These are phyloP conservation scores for Leucocoprinus leucothites DNA, from an alignment of 768 basidiomycete genomes.

Conservation along the genomic window DNA sequence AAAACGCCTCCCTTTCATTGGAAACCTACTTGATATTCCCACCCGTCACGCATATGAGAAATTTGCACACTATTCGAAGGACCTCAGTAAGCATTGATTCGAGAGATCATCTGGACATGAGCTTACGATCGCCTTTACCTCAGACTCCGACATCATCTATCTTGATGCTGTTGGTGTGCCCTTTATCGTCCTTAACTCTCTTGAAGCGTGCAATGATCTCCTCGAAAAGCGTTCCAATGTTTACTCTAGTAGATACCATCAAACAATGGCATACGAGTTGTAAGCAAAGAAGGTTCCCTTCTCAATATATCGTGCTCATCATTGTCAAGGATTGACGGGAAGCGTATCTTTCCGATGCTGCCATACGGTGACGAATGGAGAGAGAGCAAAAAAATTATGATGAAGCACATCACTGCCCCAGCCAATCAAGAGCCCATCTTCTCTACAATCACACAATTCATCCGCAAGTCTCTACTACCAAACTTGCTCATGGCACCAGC, in stretches of 20 bases:
- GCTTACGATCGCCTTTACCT: neutral
- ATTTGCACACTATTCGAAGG: neutral
- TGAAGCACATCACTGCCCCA: neutral
- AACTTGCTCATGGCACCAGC: conserved; percentile 2
- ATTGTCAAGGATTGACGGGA: neutral
- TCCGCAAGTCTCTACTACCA: neutral
- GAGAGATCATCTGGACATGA: no score
- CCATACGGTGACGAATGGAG: conserved; percentile 12
- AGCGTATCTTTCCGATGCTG: neutral
- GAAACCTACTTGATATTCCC: no score
- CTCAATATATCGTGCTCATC: no score
- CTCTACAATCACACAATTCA: neutral
- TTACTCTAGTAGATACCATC: conserved; percentile 13
- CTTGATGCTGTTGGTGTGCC: conserved; percentile 17
- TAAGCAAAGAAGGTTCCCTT: neutral
- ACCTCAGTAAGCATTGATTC: neutral
- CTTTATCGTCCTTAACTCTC: conserved; percentile 20
- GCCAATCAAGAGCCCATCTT: neutral
- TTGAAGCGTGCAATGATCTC: conserved; percentile 18
- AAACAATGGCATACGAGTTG: conserved; percentile 8
- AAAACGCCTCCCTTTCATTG: no score
- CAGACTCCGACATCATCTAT: conserved; percentile 23
- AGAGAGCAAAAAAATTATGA: conserved; percentile 4
- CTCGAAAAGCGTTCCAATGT: conserved; percentile 20
- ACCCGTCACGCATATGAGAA: no score